Percentiles rank a stretch among this genome's conserved stretches.
Conservation (phyloP, 306 rosid species). For the Inga leiocalycina region DNA sequence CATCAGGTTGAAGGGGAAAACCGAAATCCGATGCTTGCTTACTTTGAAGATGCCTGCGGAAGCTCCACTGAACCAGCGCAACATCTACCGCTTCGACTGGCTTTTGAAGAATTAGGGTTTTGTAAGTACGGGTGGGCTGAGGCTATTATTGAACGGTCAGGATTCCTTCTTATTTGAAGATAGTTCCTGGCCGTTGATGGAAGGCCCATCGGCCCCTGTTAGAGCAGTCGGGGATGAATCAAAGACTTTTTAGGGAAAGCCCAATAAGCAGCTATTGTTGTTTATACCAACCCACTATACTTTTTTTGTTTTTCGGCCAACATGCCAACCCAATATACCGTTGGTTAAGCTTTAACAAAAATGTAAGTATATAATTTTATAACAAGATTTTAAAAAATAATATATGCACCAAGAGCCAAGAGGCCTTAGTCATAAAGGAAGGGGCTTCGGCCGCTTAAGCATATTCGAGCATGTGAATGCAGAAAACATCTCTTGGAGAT, state of each 20-base stretch:
- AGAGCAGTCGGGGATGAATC: background rate
- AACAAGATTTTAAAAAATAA: too few species aligned
- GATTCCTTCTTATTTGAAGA: background rate
- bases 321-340: too few species aligned
- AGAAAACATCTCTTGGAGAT: too few species aligned
- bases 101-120: constrained; percentile 38
- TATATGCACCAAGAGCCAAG: too few species aligned
- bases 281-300: too few species aligned
- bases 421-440: too few species aligned
- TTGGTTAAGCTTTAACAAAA: too few species aligned
- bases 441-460: too few species aligned
- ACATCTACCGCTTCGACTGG: constrained; percentile 31
- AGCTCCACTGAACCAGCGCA: background rate
- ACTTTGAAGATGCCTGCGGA: constrained; percentile 19
- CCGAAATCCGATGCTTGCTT: background rate
- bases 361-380: too few species aligned
- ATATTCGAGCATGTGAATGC: too few species aligned
- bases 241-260: background rate
- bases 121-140: constrained; percentile 11
- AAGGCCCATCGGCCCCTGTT: background rate
- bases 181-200: constrained; percentile 25
- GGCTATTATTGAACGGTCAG: background rate
- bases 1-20: background rate
- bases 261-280: background rate
- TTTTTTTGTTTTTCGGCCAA: too few species aligned